Conservation (phyloP, 768 basidiomycete genomes). For the Pulveroboletus sp. region DNA sequence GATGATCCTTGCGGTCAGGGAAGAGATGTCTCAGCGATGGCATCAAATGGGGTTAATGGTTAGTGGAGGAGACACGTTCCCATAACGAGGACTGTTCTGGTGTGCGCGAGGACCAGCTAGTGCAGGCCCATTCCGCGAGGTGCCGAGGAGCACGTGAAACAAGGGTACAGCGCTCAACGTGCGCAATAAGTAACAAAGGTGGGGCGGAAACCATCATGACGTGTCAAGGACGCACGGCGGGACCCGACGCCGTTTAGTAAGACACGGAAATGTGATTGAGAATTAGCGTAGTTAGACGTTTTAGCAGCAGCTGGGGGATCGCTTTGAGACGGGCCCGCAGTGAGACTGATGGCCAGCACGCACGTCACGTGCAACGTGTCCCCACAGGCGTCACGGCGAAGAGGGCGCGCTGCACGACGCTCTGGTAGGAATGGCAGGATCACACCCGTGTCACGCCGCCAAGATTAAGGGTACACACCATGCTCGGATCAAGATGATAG, state of each 20-base stretch:
- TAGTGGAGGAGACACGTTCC: slow-evolving; percentile 12
- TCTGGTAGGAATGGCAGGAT: background rate
- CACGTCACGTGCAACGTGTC: slow-evolving; percentile 2
- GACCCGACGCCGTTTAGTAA: slow-evolving; percentile 12
- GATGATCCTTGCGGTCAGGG: slow-evolving; percentile 5
- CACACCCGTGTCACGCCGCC: background rate
- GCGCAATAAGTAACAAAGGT: slow-evolving; percentile 2
- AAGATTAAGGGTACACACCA: background rate
- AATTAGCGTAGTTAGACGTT: slow-evolving; percentile 33
- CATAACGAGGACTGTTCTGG: slow-evolving; percentile 5
- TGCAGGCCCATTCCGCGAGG: slow-evolving; percentile 12
- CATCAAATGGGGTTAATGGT: slow-evolving; percentile 17
- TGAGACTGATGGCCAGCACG: background rate
- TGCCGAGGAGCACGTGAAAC: slow-evolving; percentile 25
- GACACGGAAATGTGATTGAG: slow-evolving; percentile 22
- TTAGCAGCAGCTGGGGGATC: slow-evolving; percentile 16
- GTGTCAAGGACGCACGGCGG: slow-evolving; percentile 9
- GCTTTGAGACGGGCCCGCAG: slow-evolving; percentile 15
- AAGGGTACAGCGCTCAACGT: slow-evolving; percentile 3
- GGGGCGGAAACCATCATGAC: slow-evolving; percentile 15
- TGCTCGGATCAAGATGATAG: background rate
- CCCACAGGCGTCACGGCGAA: background rate
- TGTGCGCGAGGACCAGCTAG: slow-evolving; percentile 1
- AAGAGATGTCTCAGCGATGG: slow-evolving; percentile 5
- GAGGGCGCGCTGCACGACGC: too few relatives aligned